Evolutionary conservation across 768 basidiomycete species (phyloP).

Genomic region (Dentipellis fragilis): DNA sequence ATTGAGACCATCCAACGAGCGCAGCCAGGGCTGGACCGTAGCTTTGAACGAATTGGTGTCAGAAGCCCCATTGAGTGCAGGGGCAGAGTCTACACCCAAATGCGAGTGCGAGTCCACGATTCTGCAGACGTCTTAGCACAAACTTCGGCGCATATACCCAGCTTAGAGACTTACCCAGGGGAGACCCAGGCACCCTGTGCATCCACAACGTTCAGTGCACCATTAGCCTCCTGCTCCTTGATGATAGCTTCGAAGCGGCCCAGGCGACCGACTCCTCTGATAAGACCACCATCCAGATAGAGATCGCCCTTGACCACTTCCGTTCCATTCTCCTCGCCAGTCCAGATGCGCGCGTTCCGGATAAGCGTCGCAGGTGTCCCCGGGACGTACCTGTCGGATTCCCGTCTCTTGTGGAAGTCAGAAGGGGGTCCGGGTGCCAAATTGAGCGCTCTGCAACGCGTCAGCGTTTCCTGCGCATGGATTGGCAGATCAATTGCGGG

Average conservation of each 20-base stretch:
- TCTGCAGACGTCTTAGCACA: constrained; percentile 6
- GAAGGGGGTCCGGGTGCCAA: constrained; percentile 31
- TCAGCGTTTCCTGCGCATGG: constrained; percentile 2
- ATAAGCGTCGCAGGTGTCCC: constrained; percentile 59
- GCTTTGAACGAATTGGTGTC: constrained; percentile 35
- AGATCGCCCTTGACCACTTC: constrained; percentile 58
- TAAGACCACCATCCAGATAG: constrained; percentile 59
- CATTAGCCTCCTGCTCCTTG: constrained; percentile 6
- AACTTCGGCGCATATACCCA: neutral
- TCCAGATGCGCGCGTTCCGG: constrained; percentile 78
- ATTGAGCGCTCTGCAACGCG: constrained; percentile 31
- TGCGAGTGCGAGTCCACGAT: constrained; percentile 42
- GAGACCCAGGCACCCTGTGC: constrained; percentile 68
- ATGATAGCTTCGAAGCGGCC: constrained; percentile 13
- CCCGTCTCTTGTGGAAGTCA: constrained; percentile 36
- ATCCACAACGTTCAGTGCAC: constrained; percentile 39
- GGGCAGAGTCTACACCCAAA: constrained; percentile 26
- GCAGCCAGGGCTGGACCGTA: constrained; percentile 57
- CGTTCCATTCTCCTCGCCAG: constrained; percentile 58
- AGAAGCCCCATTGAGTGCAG: constrained; percentile 19
- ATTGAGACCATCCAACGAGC: constrained; percentile 71
- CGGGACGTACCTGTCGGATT: constrained; percentile 56
- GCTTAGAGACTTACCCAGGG: constrained; percentile 36
- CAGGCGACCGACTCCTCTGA: constrained; percentile 47
- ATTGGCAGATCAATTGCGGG: neutral